Evolutionary conservation across 1,139 yeast genomes (phyloP).

Genomic region (Zygosaccharomyces pseudobailii): DNA sequence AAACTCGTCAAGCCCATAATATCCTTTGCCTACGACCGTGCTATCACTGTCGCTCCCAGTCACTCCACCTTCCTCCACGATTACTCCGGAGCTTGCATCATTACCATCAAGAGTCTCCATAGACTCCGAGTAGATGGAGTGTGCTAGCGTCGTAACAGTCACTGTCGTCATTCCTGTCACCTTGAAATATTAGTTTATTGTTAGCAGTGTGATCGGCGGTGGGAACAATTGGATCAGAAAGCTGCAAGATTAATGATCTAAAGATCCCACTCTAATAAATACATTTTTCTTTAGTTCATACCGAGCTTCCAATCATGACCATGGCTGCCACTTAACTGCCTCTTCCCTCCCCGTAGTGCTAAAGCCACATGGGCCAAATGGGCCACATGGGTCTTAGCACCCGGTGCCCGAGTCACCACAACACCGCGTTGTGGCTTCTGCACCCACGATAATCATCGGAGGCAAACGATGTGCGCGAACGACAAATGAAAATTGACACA

Average conservation of each 20-base stretch:
- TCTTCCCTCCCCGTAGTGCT: not conserved
- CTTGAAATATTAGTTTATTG: not conserved
- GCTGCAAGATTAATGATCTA: not conserved
- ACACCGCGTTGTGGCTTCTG: conserved; percentile 4
- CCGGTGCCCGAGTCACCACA: not conserved
- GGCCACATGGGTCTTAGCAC: not conserved
- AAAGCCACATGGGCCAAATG: conserved; percentile 1
- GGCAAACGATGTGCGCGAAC: not conserved
- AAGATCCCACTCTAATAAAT: not conserved
- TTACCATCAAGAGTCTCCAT: not conserved
- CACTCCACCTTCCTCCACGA: not conserved
- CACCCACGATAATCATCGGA: not conserved
- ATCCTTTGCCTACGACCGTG: not conserved
- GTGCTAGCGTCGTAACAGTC: conserved; percentile 1
- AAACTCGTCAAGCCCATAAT: conserved; percentile 30
- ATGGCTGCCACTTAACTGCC: not conserved
- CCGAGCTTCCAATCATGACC: not conserved
- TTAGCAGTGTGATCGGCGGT: not conserved
- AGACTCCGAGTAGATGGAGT: conserved; percentile 1
- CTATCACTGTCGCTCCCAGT: conserved; percentile 1
- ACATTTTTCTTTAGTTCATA: not conserved
- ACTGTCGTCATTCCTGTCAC: not conserved
- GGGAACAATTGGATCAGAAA: not conserved
- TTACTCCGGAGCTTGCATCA: not conserved
- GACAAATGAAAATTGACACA: not conserved